Base-by-base conservation (phyloP, 1,139 yeast species). In the Protomyces lactucae-debilis region DNA sequence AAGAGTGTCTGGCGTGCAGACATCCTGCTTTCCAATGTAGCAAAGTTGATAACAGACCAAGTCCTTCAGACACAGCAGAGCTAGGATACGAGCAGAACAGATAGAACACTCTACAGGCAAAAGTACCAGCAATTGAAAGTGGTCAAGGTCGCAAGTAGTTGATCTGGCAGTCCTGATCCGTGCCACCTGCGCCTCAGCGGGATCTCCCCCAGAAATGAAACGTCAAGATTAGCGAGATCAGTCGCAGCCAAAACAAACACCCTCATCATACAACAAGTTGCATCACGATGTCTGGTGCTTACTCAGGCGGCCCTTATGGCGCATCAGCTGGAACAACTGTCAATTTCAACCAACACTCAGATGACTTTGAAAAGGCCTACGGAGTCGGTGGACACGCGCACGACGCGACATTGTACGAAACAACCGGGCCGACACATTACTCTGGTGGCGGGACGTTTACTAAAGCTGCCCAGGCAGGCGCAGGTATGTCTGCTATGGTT, bases 1-100 rank as follows among this genome's bases (percentile, higher is more conserved):
- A 89, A 95, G 66, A 81, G 81, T 0, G 98, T 92, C 16, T 35
- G n/a, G 25, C 25, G 48, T 10, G 4, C 48, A 16, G 48, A 16
- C 23, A 18, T 43, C 25, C 16, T 6, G 25, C 23, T 43, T 14
- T 28, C 3, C 32, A 6, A 28, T 3, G 32, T 6, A 28, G 32
- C 32, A 6, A 6, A 28, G 8, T 3, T 28, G 2, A 4, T 28
- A 4, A 6, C 32, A 28, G 32, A 28, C 8, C 8, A 4, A 9
- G 0, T 28, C 8, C 8, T 28, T 28, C 32, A 28, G 3, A 28
- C 8, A 6, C 32, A 6, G 32, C 1, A 6, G 32, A 28, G 32
- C 32, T 6, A 3, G 32, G 32, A 5, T 6, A 3, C 8, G 32
- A 28, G 6, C 32, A 28, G 32, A 28, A 28, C 8, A 28, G 32